phyloP scores from a whole-genome alignment of 78 protist genomes.

The slime mould (Dictyostelium discoideum) region DNA sequence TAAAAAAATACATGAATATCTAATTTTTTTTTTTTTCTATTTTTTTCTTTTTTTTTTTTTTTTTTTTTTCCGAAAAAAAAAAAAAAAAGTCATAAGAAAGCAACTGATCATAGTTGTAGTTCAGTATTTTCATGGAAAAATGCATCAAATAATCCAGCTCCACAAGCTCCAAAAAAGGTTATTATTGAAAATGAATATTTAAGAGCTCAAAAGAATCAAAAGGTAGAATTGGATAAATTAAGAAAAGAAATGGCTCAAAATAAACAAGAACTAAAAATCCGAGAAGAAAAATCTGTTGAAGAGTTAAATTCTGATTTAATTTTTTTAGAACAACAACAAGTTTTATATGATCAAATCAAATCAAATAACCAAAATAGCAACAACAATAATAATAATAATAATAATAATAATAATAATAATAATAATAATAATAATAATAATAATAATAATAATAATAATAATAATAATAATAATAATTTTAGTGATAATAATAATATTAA shows the following conservation, averaged over 20 bases:
- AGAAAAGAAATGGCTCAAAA: background rate
- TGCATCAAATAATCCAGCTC: background rate
- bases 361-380: no score
- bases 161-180: background rate
- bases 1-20: no score
- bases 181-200: background rate
- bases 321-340: background rate
- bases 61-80: no score
- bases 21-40: no score
- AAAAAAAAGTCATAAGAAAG: background rate
- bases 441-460: no score
- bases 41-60: no score
- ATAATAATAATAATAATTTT: no score
- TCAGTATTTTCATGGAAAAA: background rate
- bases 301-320: background rate
- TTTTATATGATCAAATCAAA: no score
- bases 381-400: no score
- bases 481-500: no score
- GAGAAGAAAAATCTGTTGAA: background rate
- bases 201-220: constrained; percentile 11
- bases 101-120: background rate
- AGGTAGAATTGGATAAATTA: background rate
- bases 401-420: no score
- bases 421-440: no score
- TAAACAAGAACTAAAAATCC: background rate